phyloP scores from a whole-genome alignment of 441 rosid genomes.

The Theobroma grandiflorum region DNA sequence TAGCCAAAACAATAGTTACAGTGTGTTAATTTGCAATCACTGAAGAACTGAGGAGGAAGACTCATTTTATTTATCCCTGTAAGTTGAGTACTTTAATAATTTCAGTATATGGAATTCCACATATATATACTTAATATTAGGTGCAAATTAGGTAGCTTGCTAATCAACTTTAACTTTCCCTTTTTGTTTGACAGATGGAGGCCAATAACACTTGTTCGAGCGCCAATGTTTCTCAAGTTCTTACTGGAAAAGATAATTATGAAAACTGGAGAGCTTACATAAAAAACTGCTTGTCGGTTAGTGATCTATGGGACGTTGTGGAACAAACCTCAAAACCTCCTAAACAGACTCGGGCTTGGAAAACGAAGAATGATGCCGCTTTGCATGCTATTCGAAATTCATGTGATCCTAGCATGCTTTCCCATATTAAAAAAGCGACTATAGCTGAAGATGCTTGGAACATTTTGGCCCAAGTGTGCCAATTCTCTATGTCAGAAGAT shows the following conservation, averaged over 20 bases:
- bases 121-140: no score
- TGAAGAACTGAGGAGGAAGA: no score
- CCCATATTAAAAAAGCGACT: background rate
- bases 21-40: no score
- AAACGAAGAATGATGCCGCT: background rate
- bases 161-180: no score
- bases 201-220: no score
- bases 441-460: background rate
- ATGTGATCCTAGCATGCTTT: background rate
- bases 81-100: no score
- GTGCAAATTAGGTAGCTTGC: no score
- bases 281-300: background rate
- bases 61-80: no score
- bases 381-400: slow-evolving; percentile 1
- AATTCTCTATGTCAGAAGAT: background rate
- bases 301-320: background rate
- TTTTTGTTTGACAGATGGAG: no score
- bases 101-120: no score
- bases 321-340: background rate
- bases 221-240: no score
- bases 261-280: background rate
- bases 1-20: no score
- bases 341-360: background rate
- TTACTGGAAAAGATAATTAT: background rate
- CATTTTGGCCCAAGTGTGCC: background rate